Conservation (phyloP, 768 basidiomycete genomes). For the Strobilomyces confusus region DNA sequence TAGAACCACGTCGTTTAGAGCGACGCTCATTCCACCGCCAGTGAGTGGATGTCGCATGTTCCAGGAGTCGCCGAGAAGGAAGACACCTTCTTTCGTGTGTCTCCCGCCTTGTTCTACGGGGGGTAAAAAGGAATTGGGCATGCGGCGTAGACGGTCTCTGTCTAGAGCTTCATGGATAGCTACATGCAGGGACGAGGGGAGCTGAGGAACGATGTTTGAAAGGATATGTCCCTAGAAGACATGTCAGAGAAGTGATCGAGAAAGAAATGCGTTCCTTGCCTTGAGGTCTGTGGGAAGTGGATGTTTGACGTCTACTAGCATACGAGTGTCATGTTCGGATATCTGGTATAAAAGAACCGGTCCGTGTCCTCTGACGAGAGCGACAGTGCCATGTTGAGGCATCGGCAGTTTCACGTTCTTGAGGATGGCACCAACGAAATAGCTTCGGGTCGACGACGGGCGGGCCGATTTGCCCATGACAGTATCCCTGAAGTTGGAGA, state of each 20-base stretch:
- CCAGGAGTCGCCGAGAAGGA: conserved; percentile 94
- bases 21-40: conserved; percentile 98
- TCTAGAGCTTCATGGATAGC: conserved; percentile 67
- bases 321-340: conserved; percentile 81
- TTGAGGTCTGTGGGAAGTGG: conserved; percentile 82
- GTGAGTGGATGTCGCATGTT: conserved; percentile 99
- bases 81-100: conserved; percentile 57
- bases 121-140: conserved; percentile 96
- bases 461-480: conserved; percentile 52
- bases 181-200: conserved; percentile 67
- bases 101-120: conserved; percentile 58
- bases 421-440: conserved; percentile 85
- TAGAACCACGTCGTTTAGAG: conserved; percentile 79
- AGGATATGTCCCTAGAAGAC: conserved; percentile 59
- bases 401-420: conserved; percentile 73
- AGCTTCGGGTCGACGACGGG: conserved; percentile 58
- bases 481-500: conserved; percentile 80
- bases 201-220: conserved; percentile 69
- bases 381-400: conserved; percentile 79
- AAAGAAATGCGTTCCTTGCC: conserved; percentile 32
- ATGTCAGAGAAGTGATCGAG: conserved; percentile 1
- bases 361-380: conserved; percentile 72
- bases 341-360: conserved; percentile 95
- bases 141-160: conserved; percentile 77
- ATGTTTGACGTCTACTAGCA: conserved; percentile 85